These are phyloP conservation scores for Alternaria arborescens DNA, from an alignment of 2,329 filamentous ascomycete genomes.

Conservation along the genomic window DNA sequence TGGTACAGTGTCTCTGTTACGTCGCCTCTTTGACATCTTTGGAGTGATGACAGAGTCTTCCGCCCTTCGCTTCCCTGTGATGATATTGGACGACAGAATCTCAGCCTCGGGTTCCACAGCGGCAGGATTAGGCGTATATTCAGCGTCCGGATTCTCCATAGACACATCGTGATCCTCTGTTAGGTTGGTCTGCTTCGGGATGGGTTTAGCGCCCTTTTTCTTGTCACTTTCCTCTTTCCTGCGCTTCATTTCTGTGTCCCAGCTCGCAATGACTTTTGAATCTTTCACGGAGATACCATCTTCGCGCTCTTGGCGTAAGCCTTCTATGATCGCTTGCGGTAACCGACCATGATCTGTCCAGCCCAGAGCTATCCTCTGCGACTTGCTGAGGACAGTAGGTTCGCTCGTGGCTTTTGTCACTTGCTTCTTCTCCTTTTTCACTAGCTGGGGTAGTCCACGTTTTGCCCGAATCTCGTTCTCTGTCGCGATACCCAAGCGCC, in stretches of 20 bases:
- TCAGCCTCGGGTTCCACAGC: not conserved
- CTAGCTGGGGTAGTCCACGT: conserved; percentile 28
- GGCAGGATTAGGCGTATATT: not conserved
- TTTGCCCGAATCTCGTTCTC: conserved; percentile 37
- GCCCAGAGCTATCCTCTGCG: conserved; percentile 36
- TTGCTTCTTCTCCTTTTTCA: conserved; percentile 27
- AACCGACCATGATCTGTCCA: conserved; percentile 37
- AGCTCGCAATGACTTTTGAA: conserved; percentile 23
- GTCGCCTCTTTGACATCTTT: conserved; percentile 14
- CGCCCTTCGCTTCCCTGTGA: conserved; percentile 17
- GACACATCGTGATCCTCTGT: not conserved
- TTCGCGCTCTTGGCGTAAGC: conserved; percentile 32
- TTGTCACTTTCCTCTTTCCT: not conserved
- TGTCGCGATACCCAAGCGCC: conserved; percentile 33
- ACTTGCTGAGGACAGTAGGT: conserved; percentile 33
- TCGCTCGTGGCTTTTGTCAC: conserved; percentile 23
- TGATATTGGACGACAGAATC: not conserved
- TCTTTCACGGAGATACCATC: conserved; percentile 29
- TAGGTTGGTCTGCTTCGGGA: not conserved
- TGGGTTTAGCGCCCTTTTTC: conserved; percentile 2
- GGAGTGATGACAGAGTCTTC: not conserved
- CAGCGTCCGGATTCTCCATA: not conserved
- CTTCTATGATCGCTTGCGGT: conserved; percentile 36
- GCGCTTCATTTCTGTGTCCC: conserved; percentile 18
- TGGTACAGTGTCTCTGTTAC: not conserved